Evolutionary conservation across 352 stramenopile genomes (phyloP), one percentile per base, ranked within the genome.

Genomic region (Phytophthora palmivora): DNA sequence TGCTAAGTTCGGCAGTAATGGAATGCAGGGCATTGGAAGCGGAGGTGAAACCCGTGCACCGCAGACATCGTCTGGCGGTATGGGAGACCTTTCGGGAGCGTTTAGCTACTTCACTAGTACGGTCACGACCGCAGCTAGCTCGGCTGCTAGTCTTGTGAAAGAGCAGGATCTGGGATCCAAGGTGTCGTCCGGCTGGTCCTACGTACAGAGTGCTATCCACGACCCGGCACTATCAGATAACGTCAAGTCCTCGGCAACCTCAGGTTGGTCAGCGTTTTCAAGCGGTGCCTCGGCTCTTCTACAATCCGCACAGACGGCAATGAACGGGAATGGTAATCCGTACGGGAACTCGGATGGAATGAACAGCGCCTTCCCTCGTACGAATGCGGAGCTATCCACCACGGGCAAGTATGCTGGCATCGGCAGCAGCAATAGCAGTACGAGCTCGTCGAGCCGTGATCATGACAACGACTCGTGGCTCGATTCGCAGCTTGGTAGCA

Each of bases 1-100:
- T 38, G 82, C 82, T 46, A 94, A 94, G 65, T 94, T 94, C 39
- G 86, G 86, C 19, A 58, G 46, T n/a, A 72, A 73, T 15, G 86
- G 86, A 18, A 84, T 94, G 74, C 80, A 92, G 63, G 86, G 86
- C 21, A 94, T 94, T 48, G 86, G 86, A 49, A 92, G 82, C 50
- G 57, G 81, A 38, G 86, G 82, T 19, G 79, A 91, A 55, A 82
- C 79, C 28, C 71, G 80, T 24, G 78, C 78, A 18, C 75, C 78
- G 3, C 41, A 61, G 8, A 44, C 63, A 52, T 36, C 45, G 39
- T 60, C 65, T 21, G 71, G 78, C 21, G 76, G 76, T 44, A 62
- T 88, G 15, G 54, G 67, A 41, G 85, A 94, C 28, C 56, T 94
- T 30, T 82, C 82, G 16, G 79, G 81, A 34, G 83, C 85, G 0